phyloP scores from a whole-genome alignment of 73 alveolate genomes.

The Uronychia setigera region DNA sequence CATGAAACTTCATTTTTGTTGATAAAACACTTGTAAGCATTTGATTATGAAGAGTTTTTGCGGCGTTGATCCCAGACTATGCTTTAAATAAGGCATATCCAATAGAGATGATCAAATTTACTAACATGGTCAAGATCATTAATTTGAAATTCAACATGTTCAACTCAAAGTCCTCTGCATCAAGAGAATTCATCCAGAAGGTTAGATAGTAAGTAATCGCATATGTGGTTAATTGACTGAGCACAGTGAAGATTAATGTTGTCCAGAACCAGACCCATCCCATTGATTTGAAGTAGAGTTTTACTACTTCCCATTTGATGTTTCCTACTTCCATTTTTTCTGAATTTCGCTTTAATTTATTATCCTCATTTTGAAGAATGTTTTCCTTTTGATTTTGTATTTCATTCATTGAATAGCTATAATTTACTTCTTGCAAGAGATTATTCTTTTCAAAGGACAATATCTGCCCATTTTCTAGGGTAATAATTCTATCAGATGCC shows the following conservation, averaged over 20 bases:
- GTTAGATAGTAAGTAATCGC: neutral
- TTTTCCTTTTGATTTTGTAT: no score
- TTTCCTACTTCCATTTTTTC: constrained; percentile 10
- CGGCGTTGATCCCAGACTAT: neutral
- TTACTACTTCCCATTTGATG: neutral
- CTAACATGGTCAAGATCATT: no score
- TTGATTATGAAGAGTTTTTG: neutral
- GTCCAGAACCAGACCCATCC: neutral
- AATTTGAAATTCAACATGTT: no score
- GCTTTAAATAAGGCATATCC: neutral
- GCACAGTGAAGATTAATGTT: neutral
- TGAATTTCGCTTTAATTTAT: neutral
- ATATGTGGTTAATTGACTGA: neutral
- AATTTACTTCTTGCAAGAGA: no score
- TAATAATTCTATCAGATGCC: neutral
- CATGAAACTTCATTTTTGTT: constrained; percentile 8
- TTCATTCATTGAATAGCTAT: no score
- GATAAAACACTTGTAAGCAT: neutral
- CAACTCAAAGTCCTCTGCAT: no score
- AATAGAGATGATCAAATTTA: no score
- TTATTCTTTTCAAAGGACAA: no score
- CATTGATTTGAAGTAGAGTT: neutral
- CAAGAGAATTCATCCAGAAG: neutral
- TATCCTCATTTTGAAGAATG: no score
- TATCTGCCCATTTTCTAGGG: neutral